Evolutionary conservation across 345 rosid species (phyloP), one percentile per base, ranked within the genome.

Genomic region (Triadica sebifera): DNA sequence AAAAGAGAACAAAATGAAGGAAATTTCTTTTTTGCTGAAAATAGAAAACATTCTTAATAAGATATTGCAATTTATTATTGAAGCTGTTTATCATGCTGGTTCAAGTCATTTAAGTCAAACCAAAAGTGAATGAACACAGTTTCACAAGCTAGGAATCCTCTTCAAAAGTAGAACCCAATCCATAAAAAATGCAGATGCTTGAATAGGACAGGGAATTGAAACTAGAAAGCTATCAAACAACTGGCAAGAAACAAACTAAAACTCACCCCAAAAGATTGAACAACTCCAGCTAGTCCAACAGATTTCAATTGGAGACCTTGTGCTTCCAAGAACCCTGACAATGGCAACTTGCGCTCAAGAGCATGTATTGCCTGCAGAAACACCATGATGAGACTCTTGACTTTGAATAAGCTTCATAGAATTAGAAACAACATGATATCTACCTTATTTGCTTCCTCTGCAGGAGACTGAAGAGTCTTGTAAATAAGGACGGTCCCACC

Each of bases 321-420:
- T 17, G 86, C 84, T 69, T 91, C 96, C 51, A 83, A 52, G 84
- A 89, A 95, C 24, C 98, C 99, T 45, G 87, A 86, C 69, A 93
- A 81, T 41, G 89, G 75, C 81, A 93, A 80, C 66, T 85, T 89
- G 68, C 87, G 87, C 83, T 88, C 86, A 67, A 90, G 71, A 66
- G 81, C 67, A 75, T 85, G 65, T 34, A 80, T 65, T 56, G 70
- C 86, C 96, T 92, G 81, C 79, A 80, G 72, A 72, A 60, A 63
- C 52, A 69, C 50, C 78, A 69, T 4, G 9, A 70, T 74, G 20
- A 70, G 72, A 70, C 16, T 19, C 11, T 7, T 11, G 6, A 41
- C 51, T 19, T 63, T 13, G 24, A 80, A 67, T 19, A 49, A 58
- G 65, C 56, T 67, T 62, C 66, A 59, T 29, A 29, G 34, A 50